A percentile compares a stretch with the other conserved stretches of the same genome.
Conservation (phyloP, 129 eudicot species). For the Pittosporum tobira region DNA sequence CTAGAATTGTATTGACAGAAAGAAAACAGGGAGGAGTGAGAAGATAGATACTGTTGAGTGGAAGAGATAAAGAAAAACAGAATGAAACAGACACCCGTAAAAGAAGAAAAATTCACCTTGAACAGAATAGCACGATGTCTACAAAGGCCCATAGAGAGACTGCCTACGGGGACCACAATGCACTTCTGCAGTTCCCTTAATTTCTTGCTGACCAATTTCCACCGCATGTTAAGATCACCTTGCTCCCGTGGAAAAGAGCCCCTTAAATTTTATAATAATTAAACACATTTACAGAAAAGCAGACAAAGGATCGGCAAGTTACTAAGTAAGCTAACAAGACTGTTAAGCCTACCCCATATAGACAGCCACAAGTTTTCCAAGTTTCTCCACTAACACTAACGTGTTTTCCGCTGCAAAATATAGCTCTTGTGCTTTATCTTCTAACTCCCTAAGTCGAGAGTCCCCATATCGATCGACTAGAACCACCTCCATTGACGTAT, state of each 20-base stretch:
- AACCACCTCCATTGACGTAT: slow-evolving; percentile 77
- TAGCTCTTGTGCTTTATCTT: slow-evolving; percentile 73
- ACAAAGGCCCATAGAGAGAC: slow-evolving; percentile 79
- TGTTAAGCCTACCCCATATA: slow-evolving; percentile 60
- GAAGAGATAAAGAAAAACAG: background rate
- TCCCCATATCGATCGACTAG: slow-evolving; percentile 76
- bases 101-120: slow-evolving; percentile 42
- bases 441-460: slow-evolving; percentile 64
- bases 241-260: slow-evolving; percentile 79
- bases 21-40: no score
- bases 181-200: slow-evolving; percentile 60
- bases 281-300: background rate
- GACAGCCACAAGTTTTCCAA: slow-evolving; percentile 76
- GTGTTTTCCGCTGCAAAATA: slow-evolving; percentile 60
- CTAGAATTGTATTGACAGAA: no score
- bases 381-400: slow-evolving; percentile 52
- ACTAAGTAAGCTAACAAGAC: slow-evolving; percentile 2
- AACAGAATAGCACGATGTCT: slow-evolving; percentile 90
- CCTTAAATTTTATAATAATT: slow-evolving; percentile 27
- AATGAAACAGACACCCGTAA: background rate
- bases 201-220: slow-evolving; percentile 59
- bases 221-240: slow-evolving; percentile 57
- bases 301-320: background rate
- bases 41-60: no score
- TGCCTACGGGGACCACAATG: slow-evolving; percentile 75